Base-by-base conservation (phyloP, 1,139 yeast genomes). In the Yamadazyma mexicana region DNA sequence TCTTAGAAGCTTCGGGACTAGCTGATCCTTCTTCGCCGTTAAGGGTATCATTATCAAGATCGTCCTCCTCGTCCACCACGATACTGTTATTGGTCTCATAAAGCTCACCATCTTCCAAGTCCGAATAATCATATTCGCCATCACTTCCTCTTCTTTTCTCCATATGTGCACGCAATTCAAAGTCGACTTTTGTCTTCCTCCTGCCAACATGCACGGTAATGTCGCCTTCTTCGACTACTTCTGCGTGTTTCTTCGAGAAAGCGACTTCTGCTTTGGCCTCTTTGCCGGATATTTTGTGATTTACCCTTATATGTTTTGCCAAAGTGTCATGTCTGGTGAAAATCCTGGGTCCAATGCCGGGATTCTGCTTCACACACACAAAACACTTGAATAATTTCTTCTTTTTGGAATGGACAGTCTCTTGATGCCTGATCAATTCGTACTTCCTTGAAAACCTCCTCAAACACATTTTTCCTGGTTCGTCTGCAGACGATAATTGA, bases 281-380 rank as follows among this genome's bases (percentile, higher is more conserved):
- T 48, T 77, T 77, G 24, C 85, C 83, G 5, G 78, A 74, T 25
- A 85, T 72, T 42, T 81, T 80, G 63, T 91, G 98, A 66, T 92
- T 91, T 24, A 88, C 92, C 46, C 96, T 75, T 36, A 88, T 83
- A 61, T 92, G 98, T 57, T 97, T 81, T 16, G 96, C 89, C 49
- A 92, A 74, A 2, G 98, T 97, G 62, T 92, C 98, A 61, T 89
- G 87, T 49, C 98, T 79, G 37, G 96, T 86, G 58, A 92, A 92
- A 2, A 95, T 88, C 64, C 92, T 66, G 15, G 81, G 72, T 0
- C 76, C 77, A 17, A 66, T 64, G 7, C 56, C 56, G 0, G 77
- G 77, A 47, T 72, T 69, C 51, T 77, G 82, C 51, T 79, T 81
- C 33, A 82, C 85, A 65, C 98, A 92, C 31, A 85, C 82, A 55